Base-by-base conservation (phyloP, 257 asterid species). In the Scutellaria galericulata region DNA sequence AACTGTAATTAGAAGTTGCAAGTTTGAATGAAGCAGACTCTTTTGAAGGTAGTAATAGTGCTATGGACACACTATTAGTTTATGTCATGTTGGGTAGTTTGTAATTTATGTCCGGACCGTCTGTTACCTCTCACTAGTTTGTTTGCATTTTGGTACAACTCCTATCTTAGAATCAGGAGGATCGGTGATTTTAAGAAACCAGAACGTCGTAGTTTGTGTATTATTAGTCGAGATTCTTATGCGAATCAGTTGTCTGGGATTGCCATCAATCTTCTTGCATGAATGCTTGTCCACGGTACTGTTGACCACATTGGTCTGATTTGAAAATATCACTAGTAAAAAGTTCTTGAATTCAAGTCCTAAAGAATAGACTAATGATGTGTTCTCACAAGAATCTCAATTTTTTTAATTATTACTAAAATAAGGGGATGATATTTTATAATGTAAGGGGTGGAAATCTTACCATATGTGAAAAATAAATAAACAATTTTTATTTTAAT, bases 31-130 rank as follows among this genome's bases (percentile, higher is more conserved):
- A 54, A 52, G 50, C 67, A 9, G 71, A 13, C 59, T 59, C 73
- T 53, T 70, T 40, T 61, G n/a, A 37, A 62, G 64, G 54, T 59
- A 71, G 75, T 42, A 47, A 50, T 69, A 63, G 66, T 40, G 75
- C 37, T 50, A 24, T 46, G 54, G 14, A 46, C 11, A 39, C 63
- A 40, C 10, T 22, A 22, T 18, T 55, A 27, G 64, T 42, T 69
- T 41, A 27, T 62, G 64, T 40, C 52, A 6, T 22, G 41, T 68
- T 50, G 52, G 39, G 22, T 61, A 22, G 76, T 60, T 75, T 53
- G 57, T 59, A 55, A 27, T 68, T 77, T 63, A 60, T 45, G 55
- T 48, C 62, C 53, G 76, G 53, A 69, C 2, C 24, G 5, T 65
- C 60, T 56, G 54, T 61, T 63, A 24, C 51, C 53, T 45, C 59